Evolutionary conservation across 768 basidiomycete species (phyloP).

Genomic region (Porpolomopsis calyptriformis): DNA sequence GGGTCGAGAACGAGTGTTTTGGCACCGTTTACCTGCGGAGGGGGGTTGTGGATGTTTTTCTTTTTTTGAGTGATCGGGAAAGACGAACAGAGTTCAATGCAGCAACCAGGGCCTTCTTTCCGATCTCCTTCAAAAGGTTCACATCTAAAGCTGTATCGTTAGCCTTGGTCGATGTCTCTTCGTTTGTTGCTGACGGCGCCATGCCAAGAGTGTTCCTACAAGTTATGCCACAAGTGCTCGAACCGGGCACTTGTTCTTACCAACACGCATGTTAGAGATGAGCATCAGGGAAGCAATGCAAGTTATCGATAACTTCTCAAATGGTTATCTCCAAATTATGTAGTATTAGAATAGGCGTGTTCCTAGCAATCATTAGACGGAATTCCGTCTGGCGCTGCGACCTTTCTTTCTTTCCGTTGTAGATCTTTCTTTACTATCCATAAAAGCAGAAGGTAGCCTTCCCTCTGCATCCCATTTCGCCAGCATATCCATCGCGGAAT

Average conservation of each 20-base stretch:
- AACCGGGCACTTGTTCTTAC: too few relatives aligned
- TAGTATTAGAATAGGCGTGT: too few relatives aligned
- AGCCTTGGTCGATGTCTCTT: slow-evolving; percentile 25
- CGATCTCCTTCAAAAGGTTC: slow-evolving; percentile 63
- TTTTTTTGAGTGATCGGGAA: slow-evolving; percentile 1
- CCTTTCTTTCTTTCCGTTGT: slow-evolving; percentile 54
- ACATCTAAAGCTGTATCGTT: slow-evolving; percentile 42
- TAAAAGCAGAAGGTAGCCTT: slow-evolving; percentile 61
- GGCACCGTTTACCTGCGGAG: slow-evolving; percentile 71
- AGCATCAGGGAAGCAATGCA: too few relatives aligned
- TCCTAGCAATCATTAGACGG: too few relatives aligned
- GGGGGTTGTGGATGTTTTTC: too few relatives aligned
- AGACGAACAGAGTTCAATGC: slow-evolving; percentile 65
- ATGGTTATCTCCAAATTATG: too few relatives aligned
- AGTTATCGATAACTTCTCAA: too few relatives aligned
- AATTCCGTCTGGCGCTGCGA: slow-evolving; percentile 68
- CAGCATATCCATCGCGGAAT: slow-evolving; percentile 59
- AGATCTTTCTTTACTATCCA: slow-evolving; percentile 45
- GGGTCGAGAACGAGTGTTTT: slow-evolving; percentile 96
- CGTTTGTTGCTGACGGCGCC: slow-evolving; percentile 22
- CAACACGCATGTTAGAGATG: too few relatives aligned
- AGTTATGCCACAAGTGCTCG: too few relatives aligned
- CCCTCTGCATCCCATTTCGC: slow-evolving; percentile 77
- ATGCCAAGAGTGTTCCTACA: neutral
- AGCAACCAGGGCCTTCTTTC: slow-evolving; percentile 71